Base-by-base conservation (phyloP, 2,329 filamentous ascomycete genomes). In the Canariomyces notabilis region DNA sequence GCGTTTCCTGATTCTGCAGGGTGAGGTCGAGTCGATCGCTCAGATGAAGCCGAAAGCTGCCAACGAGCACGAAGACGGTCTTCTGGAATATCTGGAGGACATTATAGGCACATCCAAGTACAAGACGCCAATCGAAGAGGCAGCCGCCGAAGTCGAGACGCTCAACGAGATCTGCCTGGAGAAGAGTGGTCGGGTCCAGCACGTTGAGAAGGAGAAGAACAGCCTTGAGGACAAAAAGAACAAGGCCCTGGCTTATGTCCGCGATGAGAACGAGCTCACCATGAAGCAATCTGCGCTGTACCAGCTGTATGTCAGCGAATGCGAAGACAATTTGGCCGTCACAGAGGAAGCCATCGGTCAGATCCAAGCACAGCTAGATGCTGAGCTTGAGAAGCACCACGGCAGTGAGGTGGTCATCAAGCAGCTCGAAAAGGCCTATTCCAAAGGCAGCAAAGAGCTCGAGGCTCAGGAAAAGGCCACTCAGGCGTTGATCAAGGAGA, bases 21-120 rank as follows among this genome's bases (percentile, higher is more conserved):
- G 93, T 61, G 93, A 98, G 65, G 93, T 98, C 49, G 93, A 98
- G 66, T 96, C 91, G 0, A 98, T 98, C 62, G 91, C 93, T 6
- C 93, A 97, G 67, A 98, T 98, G 93, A 98, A 98, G 68, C 77
- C 94, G 15, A 98, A 98, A 66, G 93, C 94, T 4, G 83, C 79
- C 34, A 91, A 88, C 58, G 93, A 98, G 64, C 91, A 97, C 61
- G 93, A 98, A 51, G 93, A 98, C 60, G 93, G 93, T 11, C 77
- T 98, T 3, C 75, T 98, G 15, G 93, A 98, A 65, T 98, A 98
- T 55, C 79, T 98, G 0, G 93, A 98, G 65, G 93, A 98, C 61
- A 98, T 98, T 51, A 97, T 98, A 58, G 93, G 94, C 52, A 98
- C 93, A 0, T 97, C 93, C 5, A 96, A 95, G 64, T 98, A 98